These are phyloP conservation scores for Mycosphaerella arachidis DNA, from an alignment of 2,329 filamentous ascomycete genomes.

Conservation along the genomic window DNA sequence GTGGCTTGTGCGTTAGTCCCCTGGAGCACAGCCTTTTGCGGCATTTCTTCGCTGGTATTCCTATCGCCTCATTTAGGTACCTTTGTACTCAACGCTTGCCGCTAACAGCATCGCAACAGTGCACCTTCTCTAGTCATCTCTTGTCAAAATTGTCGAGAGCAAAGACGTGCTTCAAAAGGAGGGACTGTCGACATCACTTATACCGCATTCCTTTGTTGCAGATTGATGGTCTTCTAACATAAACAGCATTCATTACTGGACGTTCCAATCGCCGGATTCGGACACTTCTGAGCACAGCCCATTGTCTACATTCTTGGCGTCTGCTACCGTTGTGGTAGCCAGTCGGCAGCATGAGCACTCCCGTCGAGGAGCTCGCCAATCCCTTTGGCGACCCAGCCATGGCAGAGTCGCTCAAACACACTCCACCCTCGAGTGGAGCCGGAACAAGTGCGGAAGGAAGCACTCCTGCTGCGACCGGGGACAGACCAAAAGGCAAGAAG, in stretches of 20 bases:
- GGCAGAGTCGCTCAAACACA: conserved; percentile 9
- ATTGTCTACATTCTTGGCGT: not conserved
- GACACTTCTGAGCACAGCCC: not conserved
- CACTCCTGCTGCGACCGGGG: conserved; percentile 12
- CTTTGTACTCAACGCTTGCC: conserved; percentile 7
- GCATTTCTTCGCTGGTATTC: not conserved
- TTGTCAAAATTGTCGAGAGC: not conserved
- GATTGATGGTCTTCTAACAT: not conserved
- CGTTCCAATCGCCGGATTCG: conserved; percentile 4
- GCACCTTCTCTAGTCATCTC: not conserved
- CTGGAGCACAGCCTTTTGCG: not conserved
- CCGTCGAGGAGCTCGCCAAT: conserved; percentile 20
- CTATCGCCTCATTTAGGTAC: not conserved
- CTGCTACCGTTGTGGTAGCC: not conserved
- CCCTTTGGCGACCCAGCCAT: conserved; percentile 19
- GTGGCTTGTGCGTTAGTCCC: not conserved
- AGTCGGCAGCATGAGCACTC: conserved; percentile 10
- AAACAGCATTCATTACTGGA: not conserved
- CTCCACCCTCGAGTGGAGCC: conserved; percentile 13
- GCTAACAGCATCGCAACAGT: not conserved
- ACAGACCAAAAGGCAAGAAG: conserved; percentile 22
- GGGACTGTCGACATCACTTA: not conserved
- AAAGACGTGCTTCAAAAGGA: not conserved
- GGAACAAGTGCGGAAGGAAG: conserved; percentile 15
- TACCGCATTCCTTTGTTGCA: conserved; percentile 5